Base-by-base conservation (phyloP, 331 rosid genomes). In the Dryas integrifolia region DNA sequence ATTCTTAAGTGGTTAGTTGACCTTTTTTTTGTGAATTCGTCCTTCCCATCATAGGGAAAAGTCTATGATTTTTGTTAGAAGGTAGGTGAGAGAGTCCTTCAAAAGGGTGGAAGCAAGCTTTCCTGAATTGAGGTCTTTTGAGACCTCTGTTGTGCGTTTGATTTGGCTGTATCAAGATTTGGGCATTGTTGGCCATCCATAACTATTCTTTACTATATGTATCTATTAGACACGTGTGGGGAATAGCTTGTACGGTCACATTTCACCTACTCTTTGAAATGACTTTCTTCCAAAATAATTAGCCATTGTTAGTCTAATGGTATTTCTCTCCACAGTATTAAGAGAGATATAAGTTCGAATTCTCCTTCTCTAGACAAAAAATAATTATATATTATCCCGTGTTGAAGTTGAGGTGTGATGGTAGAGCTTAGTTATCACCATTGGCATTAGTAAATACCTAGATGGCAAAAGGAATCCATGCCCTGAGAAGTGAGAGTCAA, bases 61-160 rank as follows among this genome's bases (percentile, higher is more conserved):
- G 64, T 77, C 78, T 77, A 38, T 58, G 65, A 70, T 18, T 73
- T 81, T 77, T 79, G 77, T 46, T 75, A 77, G 66, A 73, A 81
- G 81, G 77, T 86, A 84, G 92, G 79, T 65, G 77, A 47, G 76
- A 80, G 88, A 72, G 86, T 21, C 77, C 75, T 72, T 78, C 75
- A 69, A 70, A 62, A 78, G 77, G 70, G 58, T 77, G 75, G 80
- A 85, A 66, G 76, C 80, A 44, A 44, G 71, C 9, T 39, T 74
- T 61, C 59, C 77, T 57, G 49, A 60, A 57, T 67, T 47, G 44
- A 58, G 83, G 80, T 58, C 62, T 67, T 76, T 30, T 61, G 68
- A 51, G 65, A 41, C 81, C 71, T 72, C 55, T 69, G 69, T 67
- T 55, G 60, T 69, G 65, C 74, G 74, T 72, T 72, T 64, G 77